Evolutionary conservation across 768 basidiomycete species (phyloP).

Genomic region (Hydnum rufescens): DNA sequence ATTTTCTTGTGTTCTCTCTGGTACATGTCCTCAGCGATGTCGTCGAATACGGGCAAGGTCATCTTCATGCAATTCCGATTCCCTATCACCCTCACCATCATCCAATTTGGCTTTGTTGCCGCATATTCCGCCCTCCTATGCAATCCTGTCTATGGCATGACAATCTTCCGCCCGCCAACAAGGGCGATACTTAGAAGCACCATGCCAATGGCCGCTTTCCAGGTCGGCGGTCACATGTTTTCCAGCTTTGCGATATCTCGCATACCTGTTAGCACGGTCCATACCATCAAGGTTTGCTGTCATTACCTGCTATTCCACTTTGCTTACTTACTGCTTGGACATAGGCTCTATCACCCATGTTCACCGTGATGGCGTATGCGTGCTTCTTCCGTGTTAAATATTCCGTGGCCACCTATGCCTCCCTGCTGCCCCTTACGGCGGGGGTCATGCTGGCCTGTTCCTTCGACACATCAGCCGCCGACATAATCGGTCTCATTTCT

Average conservation of each 20-base stretch:
- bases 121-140: slow-evolving; percentile 70
- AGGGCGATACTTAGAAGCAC: slow-evolving; percentile 55
- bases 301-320: neutral
- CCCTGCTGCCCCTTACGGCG: slow-evolving; percentile 80
- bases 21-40: slow-evolving; percentile 85
- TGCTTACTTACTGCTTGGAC: slow-evolving; percentile 2
- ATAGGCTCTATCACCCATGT: slow-evolving; percentile 88
- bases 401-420: slow-evolving; percentile 75
- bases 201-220: slow-evolving; percentile 90
- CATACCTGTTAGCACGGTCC: slow-evolving; percentile 92
- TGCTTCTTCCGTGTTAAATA: slow-evolving; percentile 87
- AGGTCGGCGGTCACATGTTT: slow-evolving; percentile 95
- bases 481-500: slow-evolving; percentile 69
- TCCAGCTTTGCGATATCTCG: slow-evolving; percentile 93
- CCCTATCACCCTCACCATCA: slow-evolving; percentile 90
- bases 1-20: slow-evolving; percentile 70
- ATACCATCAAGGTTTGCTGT: slow-evolving; percentile 81
- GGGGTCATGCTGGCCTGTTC: slow-evolving; percentile 98
- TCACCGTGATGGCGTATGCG: slow-evolving; percentile 92
- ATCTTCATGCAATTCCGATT: slow-evolving; percentile 85
- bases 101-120: slow-evolving; percentile 93
- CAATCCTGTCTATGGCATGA: slow-evolving; percentile 48
- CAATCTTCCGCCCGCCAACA: slow-evolving; percentile 50
- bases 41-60: slow-evolving; percentile 90
- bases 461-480: slow-evolving; percentile 78